Percentiles rank a stretch among this genome's conserved stretches.
phyloP scores from a whole-genome alignment of 768 basidiomycete genomes.

The Xerocomus brunneocitrinus region DNA sequence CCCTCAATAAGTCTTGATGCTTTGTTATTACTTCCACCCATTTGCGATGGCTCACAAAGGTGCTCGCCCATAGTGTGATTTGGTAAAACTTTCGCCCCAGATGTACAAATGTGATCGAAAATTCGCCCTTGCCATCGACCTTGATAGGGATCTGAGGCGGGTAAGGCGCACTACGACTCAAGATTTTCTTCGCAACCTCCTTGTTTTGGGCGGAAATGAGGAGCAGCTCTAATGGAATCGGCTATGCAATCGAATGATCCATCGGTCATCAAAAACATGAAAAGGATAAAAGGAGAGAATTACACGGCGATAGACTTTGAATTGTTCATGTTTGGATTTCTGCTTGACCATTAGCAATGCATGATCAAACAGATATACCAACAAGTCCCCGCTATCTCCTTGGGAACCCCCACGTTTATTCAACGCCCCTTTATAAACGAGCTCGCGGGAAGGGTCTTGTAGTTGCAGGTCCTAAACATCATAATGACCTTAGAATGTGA shows the following conservation, averaged over 20 bases:
- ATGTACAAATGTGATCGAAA: constrained; percentile 89
- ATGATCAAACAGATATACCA: constrained; percentile 96
- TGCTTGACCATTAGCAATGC: constrained; percentile 93
- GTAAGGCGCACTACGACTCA: constrained; percentile 36
- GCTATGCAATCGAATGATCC: constrained; percentile 42
- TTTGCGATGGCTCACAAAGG: constrained; percentile 80
- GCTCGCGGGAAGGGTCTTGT: constrained; percentile 82
- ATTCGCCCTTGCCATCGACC: constrained; percentile 72
- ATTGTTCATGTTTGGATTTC: constrained; percentile 88
- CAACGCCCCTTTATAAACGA: constrained; percentile 85
- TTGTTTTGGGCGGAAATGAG: constrained; percentile 63
- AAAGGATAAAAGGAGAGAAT: constrained; percentile 9
- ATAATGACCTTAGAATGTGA: not conserved
- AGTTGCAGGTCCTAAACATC: constrained; percentile 70
- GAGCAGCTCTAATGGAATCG: constrained; percentile 92
- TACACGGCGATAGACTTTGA: constrained; percentile 90
- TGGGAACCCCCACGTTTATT: constrained; percentile 75
- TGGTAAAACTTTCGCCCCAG: constrained; percentile 91
- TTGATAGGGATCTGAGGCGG: constrained; percentile 48
- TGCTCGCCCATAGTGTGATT: constrained; percentile 86
- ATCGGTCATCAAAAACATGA: constrained; percentile 7
- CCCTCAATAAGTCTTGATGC: constrained; percentile 82
- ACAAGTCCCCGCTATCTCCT: constrained; percentile 80
- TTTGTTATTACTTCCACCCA: constrained; percentile 91
- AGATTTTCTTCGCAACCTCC: constrained; percentile 41